phyloP scores from a whole-genome alignment of 345 rosid genomes.

The Heritiera fomes region DNA sequence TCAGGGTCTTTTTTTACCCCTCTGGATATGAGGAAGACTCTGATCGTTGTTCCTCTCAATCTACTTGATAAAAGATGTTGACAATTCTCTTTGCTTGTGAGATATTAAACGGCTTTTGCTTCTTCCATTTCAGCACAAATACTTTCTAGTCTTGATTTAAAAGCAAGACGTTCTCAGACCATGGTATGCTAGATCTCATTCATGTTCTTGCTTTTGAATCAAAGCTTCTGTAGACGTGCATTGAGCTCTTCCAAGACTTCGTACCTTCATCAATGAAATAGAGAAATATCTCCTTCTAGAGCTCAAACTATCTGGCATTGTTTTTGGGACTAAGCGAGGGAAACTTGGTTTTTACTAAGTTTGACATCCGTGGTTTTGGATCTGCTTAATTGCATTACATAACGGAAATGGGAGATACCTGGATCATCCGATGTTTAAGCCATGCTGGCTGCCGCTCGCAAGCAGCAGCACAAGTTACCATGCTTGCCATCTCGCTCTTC shows the following conservation, averaged over 20 bases:
- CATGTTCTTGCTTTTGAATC: conserved; percentile 35
- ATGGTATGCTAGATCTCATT: neutral
- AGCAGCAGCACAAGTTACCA: conserved; percentile 80
- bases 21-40: neutral
- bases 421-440: conserved; percentile 76
- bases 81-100: neutral
- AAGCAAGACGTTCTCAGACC: neutral
- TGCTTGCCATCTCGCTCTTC: conserved; percentile 48
- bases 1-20: neutral
- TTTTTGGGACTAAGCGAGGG: neutral
- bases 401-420: conserved; percentile 42
- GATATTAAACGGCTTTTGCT: neutral
- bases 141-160: neutral
- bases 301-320: conserved; percentile 61
- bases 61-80: neutral
- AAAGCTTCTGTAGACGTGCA: conserved; percentile 48
- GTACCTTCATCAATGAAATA: conserved; percentile 47
- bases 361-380: neutral
- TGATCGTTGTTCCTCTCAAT: neutral
- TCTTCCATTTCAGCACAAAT: neutral
- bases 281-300: conserved; percentile 59
- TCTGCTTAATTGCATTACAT: too few relatives aligned
- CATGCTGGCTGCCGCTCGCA: conserved; percentile 71
- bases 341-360: neutral
- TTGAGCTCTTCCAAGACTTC: neutral